These are phyloP conservation scores for Otatea glauca DNA, from an alignment of 176 grass and related monocot genomes.

Conservation along the genomic window DNA sequence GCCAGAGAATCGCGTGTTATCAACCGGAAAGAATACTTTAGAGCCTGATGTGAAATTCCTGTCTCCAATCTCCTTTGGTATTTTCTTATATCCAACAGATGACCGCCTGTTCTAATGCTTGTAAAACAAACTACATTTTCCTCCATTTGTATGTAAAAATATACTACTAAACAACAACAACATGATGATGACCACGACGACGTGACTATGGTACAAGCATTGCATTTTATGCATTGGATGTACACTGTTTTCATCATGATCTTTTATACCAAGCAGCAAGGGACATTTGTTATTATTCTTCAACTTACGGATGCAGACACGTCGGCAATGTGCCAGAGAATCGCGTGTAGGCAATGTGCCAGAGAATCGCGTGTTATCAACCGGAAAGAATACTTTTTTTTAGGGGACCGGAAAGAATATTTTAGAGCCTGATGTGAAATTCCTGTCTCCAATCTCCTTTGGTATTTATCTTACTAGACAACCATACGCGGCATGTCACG, in stretches of 20 bases:
- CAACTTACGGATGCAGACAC: background rate
- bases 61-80: background rate
- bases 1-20: background rate
- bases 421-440: slow-evolving; percentile 21
- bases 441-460: slow-evolving; percentile 12
- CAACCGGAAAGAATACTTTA: background rate
- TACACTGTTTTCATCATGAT: too few species aligned
- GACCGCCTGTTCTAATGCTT: too few species aligned
- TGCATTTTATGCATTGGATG: too few species aligned
- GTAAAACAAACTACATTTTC: too few species aligned
- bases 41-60: slow-evolving; percentile 26
- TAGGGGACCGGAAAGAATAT: background rate
- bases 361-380: background rate
- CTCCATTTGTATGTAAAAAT: too few species aligned
- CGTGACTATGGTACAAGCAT: too few species aligned
- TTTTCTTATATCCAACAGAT: too few species aligned
- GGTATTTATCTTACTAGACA: too few species aligned
- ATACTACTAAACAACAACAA: too few species aligned
- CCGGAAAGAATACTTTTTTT: background rate
- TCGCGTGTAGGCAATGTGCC: background rate
- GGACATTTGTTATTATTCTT: slow-evolving; percentile 28
- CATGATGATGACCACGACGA: too few species aligned
- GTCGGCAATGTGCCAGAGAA: background rate
- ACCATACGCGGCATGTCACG: too few species aligned
- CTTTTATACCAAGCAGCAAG: background rate